Conservation (phyloP, 345 rosid species). For the Conringia planisiliqua region DNA sequence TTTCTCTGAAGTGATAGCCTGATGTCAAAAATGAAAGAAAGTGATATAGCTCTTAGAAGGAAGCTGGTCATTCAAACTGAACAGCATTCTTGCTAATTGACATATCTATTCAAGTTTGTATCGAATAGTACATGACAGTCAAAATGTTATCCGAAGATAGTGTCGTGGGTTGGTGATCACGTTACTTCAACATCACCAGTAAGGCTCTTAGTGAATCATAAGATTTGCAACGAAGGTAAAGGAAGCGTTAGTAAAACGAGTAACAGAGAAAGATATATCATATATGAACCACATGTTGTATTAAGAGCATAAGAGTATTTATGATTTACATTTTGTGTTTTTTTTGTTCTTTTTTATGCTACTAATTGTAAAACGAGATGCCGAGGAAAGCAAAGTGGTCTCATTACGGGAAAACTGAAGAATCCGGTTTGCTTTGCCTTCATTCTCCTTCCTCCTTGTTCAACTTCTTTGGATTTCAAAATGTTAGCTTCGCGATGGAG, state of each 20-base stretch:
- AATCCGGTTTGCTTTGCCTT: not conserved
- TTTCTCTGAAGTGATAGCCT: not conserved
- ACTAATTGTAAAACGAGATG: not conserved
- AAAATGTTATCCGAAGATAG: no score
- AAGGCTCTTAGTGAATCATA: not conserved
- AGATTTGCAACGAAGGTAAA: not conserved
- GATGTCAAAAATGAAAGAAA: no score
- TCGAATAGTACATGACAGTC: not conserved
- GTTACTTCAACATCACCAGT: not conserved
- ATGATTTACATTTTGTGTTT: constrained; percentile 21
- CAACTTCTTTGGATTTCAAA: constrained; percentile 8
- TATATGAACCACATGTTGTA: constrained; percentile 13
- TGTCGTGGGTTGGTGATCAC: no score
- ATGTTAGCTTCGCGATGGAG: constrained; percentile 12
- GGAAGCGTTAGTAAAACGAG: not conserved
- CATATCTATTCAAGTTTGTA: not conserved
- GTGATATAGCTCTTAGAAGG: not conserved
- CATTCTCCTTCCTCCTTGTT: constrained; percentile 16
- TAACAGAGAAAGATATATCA: not conserved
- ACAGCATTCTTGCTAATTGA: not conserved
- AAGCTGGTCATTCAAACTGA: not conserved
- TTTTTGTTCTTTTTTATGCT: not conserved
- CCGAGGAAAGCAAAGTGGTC: not conserved
- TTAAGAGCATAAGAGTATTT: constrained; percentile 19
- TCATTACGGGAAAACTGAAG: constrained; percentile 9